A percentile compares a stretch with the other conserved stretches of the same genome.
These are phyloP conservation scores for Bacterosira constricta DNA, from an alignment of 108 stramenopile genomes.

Conservation along the genomic window DNA sequence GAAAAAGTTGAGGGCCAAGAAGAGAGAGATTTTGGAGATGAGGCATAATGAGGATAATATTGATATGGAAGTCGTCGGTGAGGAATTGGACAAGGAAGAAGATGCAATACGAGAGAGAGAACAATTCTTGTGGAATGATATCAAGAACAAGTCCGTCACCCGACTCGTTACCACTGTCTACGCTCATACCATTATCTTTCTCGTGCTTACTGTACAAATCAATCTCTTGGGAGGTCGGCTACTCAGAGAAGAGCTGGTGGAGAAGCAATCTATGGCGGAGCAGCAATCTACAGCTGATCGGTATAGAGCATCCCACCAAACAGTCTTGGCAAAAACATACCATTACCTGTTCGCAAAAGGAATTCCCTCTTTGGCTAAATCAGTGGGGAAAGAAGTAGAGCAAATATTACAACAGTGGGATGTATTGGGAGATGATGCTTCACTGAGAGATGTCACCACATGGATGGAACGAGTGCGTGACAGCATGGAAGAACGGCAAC, in stretches of 20 bases:
- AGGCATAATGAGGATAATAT: not conserved
- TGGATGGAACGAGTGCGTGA: constrained; percentile 38
- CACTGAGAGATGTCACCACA: constrained; percentile 31
- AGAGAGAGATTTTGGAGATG: not conserved
- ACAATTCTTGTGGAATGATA: constrained; percentile 35
- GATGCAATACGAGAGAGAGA: constrained; percentile 11
- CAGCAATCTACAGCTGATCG: constrained; percentile 10
- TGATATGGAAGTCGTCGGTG: not conserved
- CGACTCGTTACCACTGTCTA: constrained; percentile 53
- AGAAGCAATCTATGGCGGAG: not conserved
- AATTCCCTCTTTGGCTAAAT: constrained; percentile 32
- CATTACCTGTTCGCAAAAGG: constrained; percentile 49
- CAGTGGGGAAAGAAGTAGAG: constrained; percentile 23
- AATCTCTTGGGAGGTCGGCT: constrained; percentile 52
- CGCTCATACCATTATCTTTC: constrained; percentile 51
- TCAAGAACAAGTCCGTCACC: constrained; percentile 51
- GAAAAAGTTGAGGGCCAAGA: constrained; percentile 26
- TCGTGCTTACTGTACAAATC: constrained; percentile 56
- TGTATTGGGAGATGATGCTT: constrained; percentile 34
- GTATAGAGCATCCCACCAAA: constrained; percentile 46
- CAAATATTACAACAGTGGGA: constrained; percentile 32
- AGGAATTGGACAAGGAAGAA: not conserved
- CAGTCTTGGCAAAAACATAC: constrained; percentile 52
- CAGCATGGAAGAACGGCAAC: constrained; percentile 17
- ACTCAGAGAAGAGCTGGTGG: constrained; percentile 32